These are phyloP conservation scores for Colletotrichum simmondsii DNA, from an alignment of 2,329 filamentous ascomycete species.

Conservation along the genomic window DNA sequence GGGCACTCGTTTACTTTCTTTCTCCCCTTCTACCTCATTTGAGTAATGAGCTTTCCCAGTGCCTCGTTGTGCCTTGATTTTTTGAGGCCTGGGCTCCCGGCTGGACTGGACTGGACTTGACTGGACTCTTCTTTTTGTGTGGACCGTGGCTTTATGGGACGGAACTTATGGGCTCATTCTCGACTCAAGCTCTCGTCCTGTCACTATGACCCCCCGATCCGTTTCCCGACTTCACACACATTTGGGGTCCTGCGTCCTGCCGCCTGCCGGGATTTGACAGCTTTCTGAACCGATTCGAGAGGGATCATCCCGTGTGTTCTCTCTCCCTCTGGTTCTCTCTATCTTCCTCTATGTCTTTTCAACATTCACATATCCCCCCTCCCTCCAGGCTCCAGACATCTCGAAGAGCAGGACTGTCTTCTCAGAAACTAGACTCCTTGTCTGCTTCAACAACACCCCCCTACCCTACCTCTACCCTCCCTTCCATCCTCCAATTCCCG, in stretches of 20 bases:
- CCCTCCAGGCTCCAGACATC: neutral
- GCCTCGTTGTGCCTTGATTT: neutral
- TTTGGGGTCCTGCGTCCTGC: neutral
- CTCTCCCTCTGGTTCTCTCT: neutral
- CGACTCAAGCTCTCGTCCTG: neutral
- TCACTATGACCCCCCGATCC: neutral
- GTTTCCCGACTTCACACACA: neutral
- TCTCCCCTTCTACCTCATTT: neutral
- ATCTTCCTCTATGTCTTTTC: conserved; percentile 16
- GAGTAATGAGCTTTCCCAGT: neutral
- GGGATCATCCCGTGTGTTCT: conserved; percentile 14
- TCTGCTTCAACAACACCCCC: neutral
- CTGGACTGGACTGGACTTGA: neutral
- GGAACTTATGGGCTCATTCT: neutral
- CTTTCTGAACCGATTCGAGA: neutral
- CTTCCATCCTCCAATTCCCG: conserved; percentile 15
- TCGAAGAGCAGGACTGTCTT: neutral
- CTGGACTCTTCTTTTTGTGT: neutral
- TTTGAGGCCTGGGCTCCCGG: neutral
- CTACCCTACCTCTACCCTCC: neutral
- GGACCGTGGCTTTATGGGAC: neutral
- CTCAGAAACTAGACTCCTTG: neutral
- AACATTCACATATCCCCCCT: neutral
- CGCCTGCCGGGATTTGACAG: neutral
- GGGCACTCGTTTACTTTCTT: neutral